A percentile compares a stretch with the other conserved stretches of the same genome.
These are phyloP conservation scores for Saccharomyces kudriavzevii DNA, from an alignment of 805 yeast genomes.

Conservation along the genomic window DNA sequence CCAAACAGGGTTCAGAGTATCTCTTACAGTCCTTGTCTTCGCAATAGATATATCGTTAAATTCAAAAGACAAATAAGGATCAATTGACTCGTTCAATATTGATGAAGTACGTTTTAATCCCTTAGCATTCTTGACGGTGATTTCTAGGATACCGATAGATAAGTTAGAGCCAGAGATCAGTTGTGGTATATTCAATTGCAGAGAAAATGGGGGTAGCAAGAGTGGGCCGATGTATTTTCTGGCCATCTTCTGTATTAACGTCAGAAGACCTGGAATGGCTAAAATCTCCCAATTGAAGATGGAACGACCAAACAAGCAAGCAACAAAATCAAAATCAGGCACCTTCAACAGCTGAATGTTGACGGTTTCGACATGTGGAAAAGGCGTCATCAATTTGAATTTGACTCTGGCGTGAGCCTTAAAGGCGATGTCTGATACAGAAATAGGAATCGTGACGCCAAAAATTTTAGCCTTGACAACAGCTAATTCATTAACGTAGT, in stretches of 20 bases:
- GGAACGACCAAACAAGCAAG: slow-evolving; percentile 66
- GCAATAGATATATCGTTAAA: slow-evolving; percentile 52
- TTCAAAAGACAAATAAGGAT: slow-evolving; percentile 78
- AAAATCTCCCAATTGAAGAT: slow-evolving; percentile 82
- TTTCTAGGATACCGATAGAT: slow-evolving; percentile 77
- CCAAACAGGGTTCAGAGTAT: slow-evolving; percentile 73
- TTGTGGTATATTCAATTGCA: slow-evolving; percentile 88
- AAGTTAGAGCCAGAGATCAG: slow-evolving; percentile 79
- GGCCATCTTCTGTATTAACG: slow-evolving; percentile 77
- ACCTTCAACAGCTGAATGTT: slow-evolving; percentile 79
- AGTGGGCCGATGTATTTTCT: slow-evolving; percentile 83
- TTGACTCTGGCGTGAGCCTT: slow-evolving; percentile 69
- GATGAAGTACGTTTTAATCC: slow-evolving; percentile 59
- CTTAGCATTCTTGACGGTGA: slow-evolving; percentile 59
- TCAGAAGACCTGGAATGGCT: slow-evolving; percentile 77
- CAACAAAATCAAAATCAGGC: slow-evolving; percentile 80
- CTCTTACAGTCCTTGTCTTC: slow-evolving; percentile 57
- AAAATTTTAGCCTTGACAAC: slow-evolving; percentile 74
- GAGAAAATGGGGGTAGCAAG: slow-evolving; percentile 80
- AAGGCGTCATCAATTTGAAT: slow-evolving; percentile 78
- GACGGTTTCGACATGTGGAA: slow-evolving; percentile 90
- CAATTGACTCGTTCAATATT: slow-evolving; percentile 68
- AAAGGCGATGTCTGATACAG: slow-evolving; percentile 74
- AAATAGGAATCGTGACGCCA: slow-evolving; percentile 73
- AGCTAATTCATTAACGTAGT: slow-evolving; percentile 72